A percentile compares a stretch with the other conserved stretches of the same genome.
Evolutionary conservation across 2,329 filamentous ascomycete genomes (phyloP).

Genomic region (Cercospora sp.): DNA sequence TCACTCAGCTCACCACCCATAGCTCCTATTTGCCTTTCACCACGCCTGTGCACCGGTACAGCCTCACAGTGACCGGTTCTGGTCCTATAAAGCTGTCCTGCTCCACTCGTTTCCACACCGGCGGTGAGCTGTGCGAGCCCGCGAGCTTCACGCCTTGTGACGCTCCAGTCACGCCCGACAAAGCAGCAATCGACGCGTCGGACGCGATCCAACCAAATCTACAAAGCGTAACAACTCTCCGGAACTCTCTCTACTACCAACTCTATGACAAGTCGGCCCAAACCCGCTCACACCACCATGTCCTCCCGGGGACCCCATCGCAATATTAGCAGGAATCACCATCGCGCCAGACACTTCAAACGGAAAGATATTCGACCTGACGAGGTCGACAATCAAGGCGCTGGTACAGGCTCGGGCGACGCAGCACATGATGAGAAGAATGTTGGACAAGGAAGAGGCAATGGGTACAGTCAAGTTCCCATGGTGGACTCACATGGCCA

Average conservation of each 20-base stretch:
- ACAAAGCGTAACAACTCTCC: not conserved
- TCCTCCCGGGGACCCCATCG: not conserved
- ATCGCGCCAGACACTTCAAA: constrained; percentile 23
- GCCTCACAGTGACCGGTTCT: not conserved
- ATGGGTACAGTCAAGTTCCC: constrained; percentile 20
- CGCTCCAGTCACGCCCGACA: not conserved
- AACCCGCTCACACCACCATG: constrained; percentile 3
- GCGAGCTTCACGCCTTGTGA: not conserved
- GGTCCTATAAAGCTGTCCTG: not conserved
- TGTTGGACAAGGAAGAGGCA: not conserved
- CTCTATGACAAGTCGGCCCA: constrained; percentile 11
- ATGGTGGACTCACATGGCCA: constrained; percentile 33
- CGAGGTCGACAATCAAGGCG: constrained; percentile 18
- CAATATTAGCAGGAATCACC: constrained; percentile 6
- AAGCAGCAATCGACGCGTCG: not conserved
- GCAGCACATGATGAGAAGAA: constrained; percentile 22
- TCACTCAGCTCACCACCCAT: not conserved
- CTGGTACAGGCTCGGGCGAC: constrained; percentile 12
- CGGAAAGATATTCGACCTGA: constrained; percentile 27
- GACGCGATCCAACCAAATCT: not conserved
- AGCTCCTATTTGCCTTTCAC: not conserved
- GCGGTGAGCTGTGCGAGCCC: not conserved
- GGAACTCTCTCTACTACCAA: not conserved
- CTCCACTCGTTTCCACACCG: not conserved
- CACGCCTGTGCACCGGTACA: not conserved